A percentile compares a stretch with the other conserved stretches of the same genome.
These are phyloP conservation scores for Teratosphaeria nubilosa DNA, from an alignment of 2,329 filamentous ascomycete species.

Conservation along the genomic window DNA sequence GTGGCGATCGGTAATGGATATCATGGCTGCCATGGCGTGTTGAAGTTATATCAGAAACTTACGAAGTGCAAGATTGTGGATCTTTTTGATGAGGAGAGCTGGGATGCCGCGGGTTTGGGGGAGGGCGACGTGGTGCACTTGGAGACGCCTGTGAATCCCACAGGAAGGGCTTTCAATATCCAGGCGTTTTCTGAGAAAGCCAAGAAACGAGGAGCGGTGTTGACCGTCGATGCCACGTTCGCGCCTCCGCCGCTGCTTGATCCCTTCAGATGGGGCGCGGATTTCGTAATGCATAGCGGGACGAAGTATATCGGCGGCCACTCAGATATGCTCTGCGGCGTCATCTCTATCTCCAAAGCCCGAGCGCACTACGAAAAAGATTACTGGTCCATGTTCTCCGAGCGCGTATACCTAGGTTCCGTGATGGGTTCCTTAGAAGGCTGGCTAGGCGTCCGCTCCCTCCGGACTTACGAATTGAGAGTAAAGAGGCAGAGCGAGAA, in stretches of 20 bases:
- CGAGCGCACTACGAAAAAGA: constrained; percentile 36
- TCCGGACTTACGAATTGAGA: constrained; percentile 77
- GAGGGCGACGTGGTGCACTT: constrained; percentile 79
- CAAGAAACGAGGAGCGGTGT: constrained; percentile 58
- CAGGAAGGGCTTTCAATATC: constrained; percentile 69
- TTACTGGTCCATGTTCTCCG: constrained; percentile 48
- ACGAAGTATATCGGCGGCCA: constrained; percentile 97
- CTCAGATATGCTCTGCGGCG: constrained; percentile 83
- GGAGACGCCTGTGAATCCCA: constrained; percentile 89
- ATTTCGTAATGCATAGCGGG: constrained; percentile 82
- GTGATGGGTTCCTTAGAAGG: constrained; percentile 86
- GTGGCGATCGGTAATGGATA: constrained; percentile 80
- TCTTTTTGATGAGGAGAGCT: constrained; percentile 39
- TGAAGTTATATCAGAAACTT: constrained; percentile 62
- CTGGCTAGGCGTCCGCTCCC: constrained; percentile 79
- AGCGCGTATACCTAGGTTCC: constrained; percentile 67
- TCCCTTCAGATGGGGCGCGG: constrained; percentile 70
- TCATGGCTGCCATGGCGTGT: constrained; percentile 85
- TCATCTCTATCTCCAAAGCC: constrained; percentile 53
- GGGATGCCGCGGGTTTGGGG: constrained; percentile 51
- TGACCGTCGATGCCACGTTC: constrained; percentile 87
- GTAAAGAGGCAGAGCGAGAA: constrained; percentile 67
- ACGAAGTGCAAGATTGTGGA: constrained; percentile 63
- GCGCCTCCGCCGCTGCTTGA: constrained; percentile 82
- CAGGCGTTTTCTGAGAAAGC: constrained; percentile 62